Percentiles rank a stretch among this genome's conserved stretches.
These are phyloP conservation scores for Penicillium sp. DNA, from an alignment of 2,329 filamentous ascomycete genomes.

Conservation along the genomic window DNA sequence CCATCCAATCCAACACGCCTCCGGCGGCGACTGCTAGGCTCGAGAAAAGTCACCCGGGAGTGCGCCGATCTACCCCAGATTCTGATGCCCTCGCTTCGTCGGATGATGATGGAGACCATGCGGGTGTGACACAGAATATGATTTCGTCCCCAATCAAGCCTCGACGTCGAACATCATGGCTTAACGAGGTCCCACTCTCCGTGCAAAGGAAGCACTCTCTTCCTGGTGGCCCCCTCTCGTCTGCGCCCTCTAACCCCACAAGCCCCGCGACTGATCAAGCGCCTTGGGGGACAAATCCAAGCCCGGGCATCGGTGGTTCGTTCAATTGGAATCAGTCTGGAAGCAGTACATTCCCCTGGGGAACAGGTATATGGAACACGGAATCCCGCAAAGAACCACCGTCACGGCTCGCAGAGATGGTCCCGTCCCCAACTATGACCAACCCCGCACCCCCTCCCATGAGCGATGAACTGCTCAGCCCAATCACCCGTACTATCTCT, in stretches of 20 bases:
- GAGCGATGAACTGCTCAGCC: conserved; percentile 57
- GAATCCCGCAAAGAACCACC: conserved; percentile 75
- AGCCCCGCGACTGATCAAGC: conserved; percentile 71
- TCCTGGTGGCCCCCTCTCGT: conserved; percentile 72
- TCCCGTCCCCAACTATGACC: conserved; percentile 71
- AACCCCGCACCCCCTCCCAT: conserved; percentile 51
- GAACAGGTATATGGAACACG: conserved; percentile 78
- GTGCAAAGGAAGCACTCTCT: conserved; percentile 76
- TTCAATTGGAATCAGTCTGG: conserved; percentile 49
- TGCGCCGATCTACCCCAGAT: conserved; percentile 84
- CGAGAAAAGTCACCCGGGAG: conserved; percentile 69
- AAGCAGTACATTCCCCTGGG: conserved; percentile 64
- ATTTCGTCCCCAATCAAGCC: conserved; percentile 59
- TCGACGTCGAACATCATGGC: conserved; percentile 75
- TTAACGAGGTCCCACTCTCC: conserved; percentile 75
- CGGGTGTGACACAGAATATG: conserved; percentile 53
- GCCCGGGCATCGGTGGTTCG: conserved; percentile 39
- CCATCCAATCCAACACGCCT: conserved; percentile 42
- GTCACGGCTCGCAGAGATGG: conserved; percentile 70
- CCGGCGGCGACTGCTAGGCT: conserved; percentile 65
- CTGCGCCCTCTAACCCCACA: conserved; percentile 75
- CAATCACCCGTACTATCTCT: conserved; percentile 43
- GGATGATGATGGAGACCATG: conserved; percentile 81
- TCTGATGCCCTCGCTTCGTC: conserved; percentile 92
- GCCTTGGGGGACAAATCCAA: conserved; percentile 43